Evolutionary conservation across 2,329 filamentous ascomycete species (phyloP).

Genomic region (Microsporum ferrugineum): DNA sequence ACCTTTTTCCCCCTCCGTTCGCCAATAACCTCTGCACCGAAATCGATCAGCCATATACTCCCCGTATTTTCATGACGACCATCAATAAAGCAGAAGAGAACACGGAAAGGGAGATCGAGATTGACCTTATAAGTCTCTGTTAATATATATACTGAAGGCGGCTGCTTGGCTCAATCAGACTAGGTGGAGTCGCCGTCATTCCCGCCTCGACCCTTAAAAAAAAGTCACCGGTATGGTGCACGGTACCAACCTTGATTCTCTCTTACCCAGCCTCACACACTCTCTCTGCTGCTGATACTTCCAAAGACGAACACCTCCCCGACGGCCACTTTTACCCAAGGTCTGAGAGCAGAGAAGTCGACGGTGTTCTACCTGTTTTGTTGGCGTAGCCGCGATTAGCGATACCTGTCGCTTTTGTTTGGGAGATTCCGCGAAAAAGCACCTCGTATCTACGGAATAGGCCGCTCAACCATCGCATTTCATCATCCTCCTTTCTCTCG

Average conservation of each 20-base stretch:
- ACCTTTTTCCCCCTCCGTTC: not conserved
- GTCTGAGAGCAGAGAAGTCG: not conserved
- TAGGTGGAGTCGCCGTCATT: not conserved
- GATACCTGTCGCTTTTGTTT: not conserved
- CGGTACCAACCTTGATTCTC: slow-evolving; percentile 1
- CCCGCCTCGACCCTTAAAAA: not conserved
- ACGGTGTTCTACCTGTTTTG: not conserved
- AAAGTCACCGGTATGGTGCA: not conserved
- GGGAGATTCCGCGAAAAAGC: not conserved
- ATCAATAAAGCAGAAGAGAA: not conserved
- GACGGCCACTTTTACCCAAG: not conserved
- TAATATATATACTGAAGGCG: not conserved
- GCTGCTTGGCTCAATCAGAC: slow-evolving; percentile 1
- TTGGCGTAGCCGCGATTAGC: slow-evolving; percentile 3
- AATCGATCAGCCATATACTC: not conserved
- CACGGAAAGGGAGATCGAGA: not conserved
- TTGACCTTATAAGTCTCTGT: not conserved
- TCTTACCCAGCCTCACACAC: not conserved
- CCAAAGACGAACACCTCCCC: not conserved
- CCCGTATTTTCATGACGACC: not conserved
- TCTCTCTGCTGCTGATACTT: not conserved
- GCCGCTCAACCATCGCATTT: not conserved
- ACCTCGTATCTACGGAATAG: slow-evolving; percentile 2
- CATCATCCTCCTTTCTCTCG: not conserved
- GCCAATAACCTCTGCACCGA: not conserved